A percentile compares a stretch with the other conserved stretches of the same genome.
These are phyloP conservation scores for Earliella scabrosa DNA, from an alignment of 1,284 basidiomycete genomes.

Conservation along the genomic window DNA sequence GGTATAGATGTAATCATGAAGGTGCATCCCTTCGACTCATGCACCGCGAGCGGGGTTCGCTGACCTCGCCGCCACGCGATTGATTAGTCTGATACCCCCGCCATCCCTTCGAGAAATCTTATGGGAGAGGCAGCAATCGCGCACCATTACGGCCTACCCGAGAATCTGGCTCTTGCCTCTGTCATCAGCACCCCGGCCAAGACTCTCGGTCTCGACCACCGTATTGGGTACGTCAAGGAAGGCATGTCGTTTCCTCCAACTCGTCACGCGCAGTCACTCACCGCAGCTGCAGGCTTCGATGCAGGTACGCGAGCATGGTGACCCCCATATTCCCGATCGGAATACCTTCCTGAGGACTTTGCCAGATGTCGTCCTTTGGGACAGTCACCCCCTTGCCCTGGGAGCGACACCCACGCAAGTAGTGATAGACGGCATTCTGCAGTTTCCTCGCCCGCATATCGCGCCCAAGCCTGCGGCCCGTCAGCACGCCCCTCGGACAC, in stretches of 20 bases:
- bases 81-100: conserved; percentile 75
- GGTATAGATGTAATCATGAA: conserved; percentile 74
- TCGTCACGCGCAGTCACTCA: neutral
- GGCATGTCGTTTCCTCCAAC: conserved; percentile 35
- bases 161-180: conserved; percentile 52
- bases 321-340: neutral
- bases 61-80: neutral
- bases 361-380: conserved; percentile 87
- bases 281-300: conserved; percentile 32
- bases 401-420: conserved; percentile 75
- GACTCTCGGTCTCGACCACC: conserved; percentile 65
- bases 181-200: conserved; percentile 69
- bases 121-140: conserved; percentile 75
- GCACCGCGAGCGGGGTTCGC: neutral
- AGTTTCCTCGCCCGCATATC: conserved; percentile 48
- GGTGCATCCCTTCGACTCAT: conserved; percentile 38
- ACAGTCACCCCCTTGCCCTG: conserved; percentile 81
- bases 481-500: conserved; percentile 58
- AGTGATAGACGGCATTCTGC: conserved; percentile 70
- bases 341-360: neutral
- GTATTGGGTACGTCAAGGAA: conserved; percentile 62
- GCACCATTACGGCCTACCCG: conserved; percentile 58
- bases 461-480: conserved; percentile 49
- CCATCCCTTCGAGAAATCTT: conserved; percentile 67
- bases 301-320: conserved; percentile 29